These are phyloP conservation scores for Verticillium tricorpus DNA, from an alignment of 2,329 filamentous ascomycete species.

Conservation along the genomic window DNA sequence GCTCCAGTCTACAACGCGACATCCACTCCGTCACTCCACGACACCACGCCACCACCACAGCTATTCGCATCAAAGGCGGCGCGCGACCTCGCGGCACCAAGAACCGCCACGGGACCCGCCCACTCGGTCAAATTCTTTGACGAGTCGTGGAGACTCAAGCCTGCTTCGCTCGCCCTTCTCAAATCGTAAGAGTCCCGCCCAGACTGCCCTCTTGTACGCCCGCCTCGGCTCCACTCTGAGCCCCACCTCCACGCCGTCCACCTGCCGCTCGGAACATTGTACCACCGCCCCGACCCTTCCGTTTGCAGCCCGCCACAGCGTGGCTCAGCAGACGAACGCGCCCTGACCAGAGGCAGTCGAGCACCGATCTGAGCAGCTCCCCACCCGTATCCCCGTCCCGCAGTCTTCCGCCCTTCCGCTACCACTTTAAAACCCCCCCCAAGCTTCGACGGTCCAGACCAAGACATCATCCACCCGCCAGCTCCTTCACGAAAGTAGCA, in stretches of 20 bases:
- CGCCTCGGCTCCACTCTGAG: not conserved
- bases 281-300: not conserved
- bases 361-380: not conserved
- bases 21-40: not conserved
- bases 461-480: not conserved
- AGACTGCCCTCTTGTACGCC: not conserved
- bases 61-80: not conserved
- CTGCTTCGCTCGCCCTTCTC: not conserved
- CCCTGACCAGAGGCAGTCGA: not conserved
- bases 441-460: not conserved
- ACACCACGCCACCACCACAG: not conserved
- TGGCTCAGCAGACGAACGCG: not conserved
- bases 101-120: not conserved
- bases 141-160: not conserved
- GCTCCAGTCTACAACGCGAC: not conserved
- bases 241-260: not conserved
- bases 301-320: not conserved
- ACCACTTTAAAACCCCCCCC: not conserved
- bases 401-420: not conserved
- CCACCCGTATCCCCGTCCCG: not conserved
- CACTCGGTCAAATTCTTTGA: not conserved
- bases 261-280: not conserved
- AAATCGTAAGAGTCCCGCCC: not conserved
- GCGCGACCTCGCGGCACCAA: not conserved
- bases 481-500: not conserved